Percentiles rank a stretch among this genome's conserved stretches.
These are phyloP conservation scores for Fusarium clavum DNA, from an alignment of 2,329 filamentous ascomycete genomes.

Conservation along the genomic window DNA sequence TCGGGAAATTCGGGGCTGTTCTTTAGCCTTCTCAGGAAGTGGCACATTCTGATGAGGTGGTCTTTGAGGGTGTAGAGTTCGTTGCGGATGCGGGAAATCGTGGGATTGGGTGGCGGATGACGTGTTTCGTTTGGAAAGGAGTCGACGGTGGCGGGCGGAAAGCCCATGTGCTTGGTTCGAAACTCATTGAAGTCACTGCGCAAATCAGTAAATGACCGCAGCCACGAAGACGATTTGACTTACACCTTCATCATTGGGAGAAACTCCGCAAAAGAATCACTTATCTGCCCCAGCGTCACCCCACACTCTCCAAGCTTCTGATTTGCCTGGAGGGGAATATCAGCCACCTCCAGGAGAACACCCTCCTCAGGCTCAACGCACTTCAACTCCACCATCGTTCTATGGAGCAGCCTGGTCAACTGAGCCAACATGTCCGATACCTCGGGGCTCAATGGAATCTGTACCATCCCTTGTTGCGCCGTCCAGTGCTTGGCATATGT, in stretches of 20 bases:
- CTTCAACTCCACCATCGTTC: neutral
- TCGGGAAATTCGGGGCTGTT: neutral
- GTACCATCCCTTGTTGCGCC: slow-evolving; percentile 1
- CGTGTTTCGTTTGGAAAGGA: neutral
- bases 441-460: slow-evolving; percentile 31
- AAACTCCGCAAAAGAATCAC: slow-evolving; percentile 12
- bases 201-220: neutral
- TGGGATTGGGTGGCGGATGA: slow-evolving; percentile 18
- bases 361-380: neutral
- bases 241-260: slow-evolving; percentile 40
- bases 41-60: slow-evolving; percentile 2
- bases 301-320: slow-evolving; percentile 3
- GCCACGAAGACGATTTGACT: neutral
- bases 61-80: slow-evolving; percentile 42
- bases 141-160: neutral
- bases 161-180: slow-evolving; percentile 23
- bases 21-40: slow-evolving; percentile 15
- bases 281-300: slow-evolving; percentile 16
- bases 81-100: slow-evolving; percentile 24
- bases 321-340: slow-evolving; percentile 29
- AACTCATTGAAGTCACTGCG: slow-evolving; percentile 40
- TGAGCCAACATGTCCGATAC: slow-evolving; percentile 28
- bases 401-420: neutral
- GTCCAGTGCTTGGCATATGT: slow-evolving; percentile 31
- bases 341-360: neutral